phyloP scores from a whole-genome alignment of 2,329 filamentous ascomycete genomes.

The Colletotrichum lentis region DNA sequence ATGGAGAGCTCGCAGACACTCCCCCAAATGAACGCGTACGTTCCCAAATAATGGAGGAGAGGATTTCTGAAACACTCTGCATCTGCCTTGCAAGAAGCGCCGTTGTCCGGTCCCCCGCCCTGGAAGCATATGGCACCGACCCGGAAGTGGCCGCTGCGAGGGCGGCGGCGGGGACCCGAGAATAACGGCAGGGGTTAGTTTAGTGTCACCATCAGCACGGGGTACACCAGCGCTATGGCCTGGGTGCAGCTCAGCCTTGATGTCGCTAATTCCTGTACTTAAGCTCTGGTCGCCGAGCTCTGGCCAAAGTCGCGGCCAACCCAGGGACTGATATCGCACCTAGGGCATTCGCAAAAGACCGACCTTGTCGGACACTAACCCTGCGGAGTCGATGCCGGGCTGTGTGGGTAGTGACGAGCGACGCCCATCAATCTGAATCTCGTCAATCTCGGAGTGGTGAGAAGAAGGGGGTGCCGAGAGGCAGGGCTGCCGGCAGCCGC shows the following conservation, averaged over 20 bases:
- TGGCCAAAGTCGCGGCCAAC: background rate
- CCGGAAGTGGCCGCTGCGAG: background rate
- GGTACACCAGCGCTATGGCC: background rate
- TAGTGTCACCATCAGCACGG: background rate
- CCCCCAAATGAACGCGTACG: background rate
- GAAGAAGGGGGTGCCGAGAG: background rate
- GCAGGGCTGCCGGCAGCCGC: slow-evolving; percentile 15
- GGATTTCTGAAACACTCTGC: background rate
- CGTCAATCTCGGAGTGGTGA: slow-evolving; percentile 2
- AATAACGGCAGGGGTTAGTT: background rate
- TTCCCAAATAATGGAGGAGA: background rate
- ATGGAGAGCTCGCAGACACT: background rate
- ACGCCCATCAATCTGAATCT: background rate
- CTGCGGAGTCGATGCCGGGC: background rate
- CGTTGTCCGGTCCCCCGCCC: background rate
- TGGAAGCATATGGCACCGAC: slow-evolving; percentile 9
- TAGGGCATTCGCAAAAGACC: background rate
- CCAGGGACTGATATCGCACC: background rate
- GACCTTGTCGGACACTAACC: background rate
- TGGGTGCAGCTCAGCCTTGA: slow-evolving; percentile 2
- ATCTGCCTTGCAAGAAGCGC: background rate
- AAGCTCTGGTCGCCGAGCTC: background rate
- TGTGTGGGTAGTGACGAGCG: background rate
- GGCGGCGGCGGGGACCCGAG: background rate
- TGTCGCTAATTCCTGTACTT: too few species aligned